phyloP scores from a whole-genome alignment of 2,329 filamentous ascomycete genomes.

The Knoxdaviesia proteae region DNA sequence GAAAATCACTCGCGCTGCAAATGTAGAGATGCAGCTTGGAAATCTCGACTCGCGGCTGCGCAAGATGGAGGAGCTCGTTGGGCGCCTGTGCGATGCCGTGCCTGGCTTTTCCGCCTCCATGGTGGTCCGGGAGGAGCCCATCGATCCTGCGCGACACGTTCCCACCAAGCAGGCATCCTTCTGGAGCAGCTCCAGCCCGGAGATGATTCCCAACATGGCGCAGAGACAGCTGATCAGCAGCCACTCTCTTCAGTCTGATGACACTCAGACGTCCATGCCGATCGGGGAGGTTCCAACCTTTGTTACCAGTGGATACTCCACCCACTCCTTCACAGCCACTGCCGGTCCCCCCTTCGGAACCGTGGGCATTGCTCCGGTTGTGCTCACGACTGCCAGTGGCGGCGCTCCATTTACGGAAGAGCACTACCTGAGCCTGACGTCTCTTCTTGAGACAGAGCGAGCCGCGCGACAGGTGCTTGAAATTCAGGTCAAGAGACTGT shows the following conservation, averaged over 20 bases:
- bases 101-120: constrained; percentile 16
- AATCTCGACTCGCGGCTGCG: constrained; percentile 29
- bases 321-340: constrained; percentile 9
- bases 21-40: constrained; percentile 30
- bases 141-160: neutral
- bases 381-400: no score
- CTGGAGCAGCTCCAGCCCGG: neutral
- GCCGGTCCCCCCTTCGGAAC: constrained; percentile 1
- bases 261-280: constrained; percentile 15
- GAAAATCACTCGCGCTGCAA: constrained; percentile 35
- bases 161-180: neutral
- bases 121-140: neutral
- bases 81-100: constrained; percentile 25
- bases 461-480: constrained; percentile 33
- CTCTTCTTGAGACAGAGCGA: constrained; percentile 35
- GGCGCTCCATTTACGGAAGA: constrained; percentile 16
- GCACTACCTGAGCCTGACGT: constrained; percentile 27
- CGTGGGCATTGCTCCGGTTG: no score
- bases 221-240: neutral
- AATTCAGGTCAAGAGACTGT: constrained; percentile 19
- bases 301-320: constrained; percentile 18
- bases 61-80: constrained; percentile 30
- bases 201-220: constrained; percentile 1
- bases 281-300: constrained; percentile 25
- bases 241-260: constrained; percentile 19